phyloP scores from a whole-genome alignment of 495 filamentous ascomycete species.

The Lindgomyces ingoldianus region DNA sequence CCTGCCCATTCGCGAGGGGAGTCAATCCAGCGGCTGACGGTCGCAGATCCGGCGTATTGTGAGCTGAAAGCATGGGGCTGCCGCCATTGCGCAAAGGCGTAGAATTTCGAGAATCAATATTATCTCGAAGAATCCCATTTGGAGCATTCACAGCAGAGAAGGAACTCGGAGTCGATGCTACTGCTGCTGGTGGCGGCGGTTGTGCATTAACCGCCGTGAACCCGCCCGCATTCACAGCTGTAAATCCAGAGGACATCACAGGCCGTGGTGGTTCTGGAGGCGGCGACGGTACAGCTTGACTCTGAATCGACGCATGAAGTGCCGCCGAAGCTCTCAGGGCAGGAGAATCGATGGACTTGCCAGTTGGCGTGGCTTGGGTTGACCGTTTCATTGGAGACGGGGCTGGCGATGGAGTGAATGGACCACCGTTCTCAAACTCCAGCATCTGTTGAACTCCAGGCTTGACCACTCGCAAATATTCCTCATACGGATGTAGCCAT shows the following conservation, averaged over 20 bases:
- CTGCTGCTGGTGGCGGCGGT: slow-evolving; percentile 6
- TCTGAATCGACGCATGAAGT: slow-evolving; percentile 65
- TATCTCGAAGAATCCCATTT: slow-evolving; percentile 53
- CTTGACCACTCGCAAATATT: slow-evolving; percentile 88
- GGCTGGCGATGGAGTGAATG: slow-evolving; percentile 87
- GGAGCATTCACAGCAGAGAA: slow-evolving; percentile 78
- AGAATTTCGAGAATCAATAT: slow-evolving; percentile 50
- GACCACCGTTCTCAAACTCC: slow-evolving; percentile 90
- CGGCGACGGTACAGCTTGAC: slow-evolving; percentile 53
- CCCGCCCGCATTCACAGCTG: slow-evolving; percentile 72
- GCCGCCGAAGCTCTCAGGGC: slow-evolving; percentile 67
- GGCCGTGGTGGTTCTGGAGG: slow-evolving; percentile 54
- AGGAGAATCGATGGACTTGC: slow-evolving; percentile 66
- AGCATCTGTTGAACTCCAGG: slow-evolving; percentile 96
- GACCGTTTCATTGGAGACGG: slow-evolving; percentile 82
- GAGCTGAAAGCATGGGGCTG: slow-evolving; percentile 56
- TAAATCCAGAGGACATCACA: slow-evolving; percentile 65
- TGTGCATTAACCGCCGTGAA: slow-evolving; percentile 62
- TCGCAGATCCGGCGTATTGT: slow-evolving; percentile 62
- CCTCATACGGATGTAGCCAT: slow-evolving; percentile 95
- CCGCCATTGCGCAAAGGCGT: slow-evolving; percentile 51
- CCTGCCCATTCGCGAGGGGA: slow-evolving; percentile 58
- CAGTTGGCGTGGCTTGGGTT: slow-evolving; percentile 67
- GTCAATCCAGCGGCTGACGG: slow-evolving; percentile 54
- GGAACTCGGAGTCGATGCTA: slow-evolving; percentile 51